phyloP scores from a whole-genome alignment of 1,284 basidiomycete genomes.

The Phylloboletellus chloephorus region DNA sequence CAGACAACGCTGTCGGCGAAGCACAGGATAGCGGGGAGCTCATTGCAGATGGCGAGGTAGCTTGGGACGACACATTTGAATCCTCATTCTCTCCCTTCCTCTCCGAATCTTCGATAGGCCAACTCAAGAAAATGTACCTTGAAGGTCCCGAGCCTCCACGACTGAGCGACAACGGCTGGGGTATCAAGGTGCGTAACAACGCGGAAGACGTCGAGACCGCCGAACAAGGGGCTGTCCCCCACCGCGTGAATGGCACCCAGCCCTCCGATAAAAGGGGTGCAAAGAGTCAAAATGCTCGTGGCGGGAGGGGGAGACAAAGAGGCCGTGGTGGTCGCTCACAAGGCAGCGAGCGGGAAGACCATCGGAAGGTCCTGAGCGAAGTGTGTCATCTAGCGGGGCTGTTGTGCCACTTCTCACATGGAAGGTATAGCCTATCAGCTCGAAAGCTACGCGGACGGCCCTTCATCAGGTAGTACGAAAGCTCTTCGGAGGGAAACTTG shows the following conservation, averaged over 20 bases:
- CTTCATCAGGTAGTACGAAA: constrained; percentile 81
- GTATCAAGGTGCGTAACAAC: constrained; percentile 38
- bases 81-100: constrained; percentile 56
- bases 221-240: constrained; percentile 15
- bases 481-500: constrained; percentile 77
- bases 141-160: constrained; percentile 71
- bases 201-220: constrained; percentile 26
- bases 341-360: constrained; percentile 48
- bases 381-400: constrained; percentile 42
- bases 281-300: constrained; percentile 40
- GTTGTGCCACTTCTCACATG: constrained; percentile 18
- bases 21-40: constrained; percentile 9
- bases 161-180: constrained; percentile 66
- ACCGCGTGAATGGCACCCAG: constrained; percentile 26
- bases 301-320: constrained; percentile 41
- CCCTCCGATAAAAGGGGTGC: constrained; percentile 33
- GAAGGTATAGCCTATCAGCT: constrained; percentile 63
- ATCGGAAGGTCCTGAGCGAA: constrained; percentile 72
- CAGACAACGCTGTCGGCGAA: constrained; percentile 2
- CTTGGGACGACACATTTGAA: constrained; percentile 63
- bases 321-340: constrained; percentile 37
- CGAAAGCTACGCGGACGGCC: constrained; percentile 76
- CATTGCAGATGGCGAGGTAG: constrained; percentile 31
- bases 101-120: constrained; percentile 52
- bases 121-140: constrained; percentile 66